phyloP scores from a whole-genome alignment of 169 alveolate genomes.

The Cryptosporidium xiaoi region DNA sequence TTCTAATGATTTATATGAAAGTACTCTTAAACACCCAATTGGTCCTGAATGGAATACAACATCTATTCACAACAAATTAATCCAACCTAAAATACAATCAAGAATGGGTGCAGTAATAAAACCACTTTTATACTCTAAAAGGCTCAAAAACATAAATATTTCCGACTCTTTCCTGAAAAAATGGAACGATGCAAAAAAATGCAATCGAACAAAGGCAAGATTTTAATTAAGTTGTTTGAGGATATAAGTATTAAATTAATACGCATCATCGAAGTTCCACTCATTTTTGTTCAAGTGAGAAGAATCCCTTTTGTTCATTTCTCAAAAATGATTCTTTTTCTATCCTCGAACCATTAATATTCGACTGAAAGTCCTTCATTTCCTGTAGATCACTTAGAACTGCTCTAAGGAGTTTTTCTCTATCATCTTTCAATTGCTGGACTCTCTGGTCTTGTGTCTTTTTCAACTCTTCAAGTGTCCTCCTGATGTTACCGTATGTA shows the following conservation, averaged over 20 bases:
- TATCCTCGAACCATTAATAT: not conserved
- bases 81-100: conserved; percentile 86
- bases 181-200: conserved; percentile 48
- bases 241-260: not conserved
- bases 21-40: conserved; percentile 77
- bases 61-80: conserved; percentile 80
- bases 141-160: conserved; percentile 45
- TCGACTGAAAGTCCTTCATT: conserved; percentile 65
- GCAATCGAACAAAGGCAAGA: conserved; percentile 71
- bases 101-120: conserved; percentile 87
- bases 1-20: conserved; percentile 76
- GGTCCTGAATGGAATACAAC: conserved; percentile 89
- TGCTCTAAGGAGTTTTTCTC: conserved; percentile 64
- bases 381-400: conserved; percentile 64
- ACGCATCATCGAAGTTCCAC: not conserved
- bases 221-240: conserved; percentile 9
- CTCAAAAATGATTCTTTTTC: conserved; percentile 10
- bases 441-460: conserved; percentile 74
- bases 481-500: conserved; percentile 68
- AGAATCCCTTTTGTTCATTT: conserved; percentile 26
- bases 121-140: conserved; percentile 79
- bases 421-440: conserved; percentile 61
- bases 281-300: conserved; percentile 21
- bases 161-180: conserved; percentile 66
- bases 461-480: conserved; percentile 57